Conservation (phyloP, 352 stramenopile genomes). For the Phytophthora pluvialis region DNA sequence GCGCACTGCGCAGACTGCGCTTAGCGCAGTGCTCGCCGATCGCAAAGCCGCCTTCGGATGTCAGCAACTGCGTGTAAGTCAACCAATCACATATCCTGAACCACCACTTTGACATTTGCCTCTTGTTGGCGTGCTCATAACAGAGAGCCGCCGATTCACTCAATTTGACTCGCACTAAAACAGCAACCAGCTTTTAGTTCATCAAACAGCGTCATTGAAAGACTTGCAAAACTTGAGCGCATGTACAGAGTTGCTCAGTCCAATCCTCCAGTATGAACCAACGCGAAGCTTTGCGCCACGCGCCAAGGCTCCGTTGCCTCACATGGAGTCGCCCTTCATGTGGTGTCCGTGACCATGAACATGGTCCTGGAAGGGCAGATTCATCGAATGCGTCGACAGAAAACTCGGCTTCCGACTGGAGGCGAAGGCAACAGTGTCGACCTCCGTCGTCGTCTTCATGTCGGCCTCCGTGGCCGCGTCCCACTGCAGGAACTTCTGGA, state of each 20-base stretch:
- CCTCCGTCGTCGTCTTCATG: slow-evolving; percentile 60
- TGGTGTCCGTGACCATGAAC: slow-evolving; percentile 19
- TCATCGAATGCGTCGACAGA: slow-evolving; percentile 72
- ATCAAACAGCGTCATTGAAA: background rate
- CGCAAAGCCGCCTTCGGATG: no score
- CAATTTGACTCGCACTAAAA: background rate
- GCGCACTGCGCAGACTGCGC: no score
- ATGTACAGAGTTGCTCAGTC: slow-evolving; percentile 9
- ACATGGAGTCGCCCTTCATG: slow-evolving; percentile 12
- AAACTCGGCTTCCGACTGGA: slow-evolving; percentile 40
- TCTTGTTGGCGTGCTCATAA: no score
- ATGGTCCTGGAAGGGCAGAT: slow-evolving; percentile 52
- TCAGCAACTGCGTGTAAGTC: no score
- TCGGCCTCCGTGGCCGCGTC: slow-evolving; percentile 53
- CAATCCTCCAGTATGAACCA: slow-evolving; percentile 3
- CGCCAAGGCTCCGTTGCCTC: background rate
- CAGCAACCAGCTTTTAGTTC: background rate
- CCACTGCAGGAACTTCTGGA: slow-evolving; percentile 63
- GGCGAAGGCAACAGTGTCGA: slow-evolving; percentile 38
- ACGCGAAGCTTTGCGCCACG: background rate
- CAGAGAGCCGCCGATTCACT: no score
- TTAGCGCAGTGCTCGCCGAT: no score
- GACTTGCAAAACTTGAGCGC: slow-evolving; percentile 6
- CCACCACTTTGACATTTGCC: no score
- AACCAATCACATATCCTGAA: no score